These are phyloP conservation scores for Phanerodontia chrysosporium DNA, from an alignment of 768 basidiomycete genomes.

Conservation along the genomic window DNA sequence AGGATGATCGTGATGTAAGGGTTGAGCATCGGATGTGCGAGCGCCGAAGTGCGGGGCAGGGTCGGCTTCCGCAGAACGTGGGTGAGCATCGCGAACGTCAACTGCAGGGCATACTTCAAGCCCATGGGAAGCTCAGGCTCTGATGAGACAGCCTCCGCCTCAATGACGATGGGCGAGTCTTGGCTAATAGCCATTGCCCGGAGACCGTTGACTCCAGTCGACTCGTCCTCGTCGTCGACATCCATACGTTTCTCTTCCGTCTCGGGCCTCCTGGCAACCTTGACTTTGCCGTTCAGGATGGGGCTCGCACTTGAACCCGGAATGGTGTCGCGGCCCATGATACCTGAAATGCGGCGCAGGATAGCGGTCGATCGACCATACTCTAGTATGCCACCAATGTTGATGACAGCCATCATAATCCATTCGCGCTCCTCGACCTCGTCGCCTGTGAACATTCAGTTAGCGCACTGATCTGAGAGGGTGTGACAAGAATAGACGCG, in stretches of 20 bases:
- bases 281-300: conserved; percentile 39
- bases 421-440: conserved; percentile 78
- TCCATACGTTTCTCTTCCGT: conserved; percentile 58
- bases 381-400: conserved; percentile 79
- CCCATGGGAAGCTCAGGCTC: conserved; percentile 51
- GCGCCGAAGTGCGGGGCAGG: conserved; percentile 51
- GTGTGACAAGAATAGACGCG: neutral
- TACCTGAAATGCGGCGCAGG: conserved; percentile 58
- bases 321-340: conserved; percentile 27
- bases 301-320: conserved; percentile 37
- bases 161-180: conserved; percentile 30
- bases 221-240: conserved; percentile 45
- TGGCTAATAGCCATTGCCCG: conserved; percentile 22
- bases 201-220: conserved; percentile 22
- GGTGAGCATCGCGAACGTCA: conserved; percentile 75
- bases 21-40: conserved; percentile 57
- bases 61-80: conserved; percentile 62
- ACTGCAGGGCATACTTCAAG: conserved; percentile 71
- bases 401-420: conserved; percentile 94
- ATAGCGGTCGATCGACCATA: conserved; percentile 77
- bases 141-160: conserved; percentile 23
- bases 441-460: conserved; percentile 14
- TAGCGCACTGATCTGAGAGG: neutral
- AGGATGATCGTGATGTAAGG: conserved; percentile 84
- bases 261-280: conserved; percentile 32